These are phyloP conservation scores for Acanthamoeba healyi DNA, from an alignment of 208 protist genomes.

Conservation along the genomic window DNA sequence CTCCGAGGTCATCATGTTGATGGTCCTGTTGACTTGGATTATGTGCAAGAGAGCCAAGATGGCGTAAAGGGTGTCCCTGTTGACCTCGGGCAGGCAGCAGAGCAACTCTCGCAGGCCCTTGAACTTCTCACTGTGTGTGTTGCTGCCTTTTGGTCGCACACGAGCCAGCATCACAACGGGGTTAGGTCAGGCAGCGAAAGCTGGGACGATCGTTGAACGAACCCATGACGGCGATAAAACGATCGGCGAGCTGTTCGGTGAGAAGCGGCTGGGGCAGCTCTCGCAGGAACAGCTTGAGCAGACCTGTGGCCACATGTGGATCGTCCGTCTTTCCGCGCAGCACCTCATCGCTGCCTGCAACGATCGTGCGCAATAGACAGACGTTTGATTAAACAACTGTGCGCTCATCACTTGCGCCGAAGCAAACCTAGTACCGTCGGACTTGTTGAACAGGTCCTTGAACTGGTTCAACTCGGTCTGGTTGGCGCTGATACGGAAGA, in stretches of 20 bases:
- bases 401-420: no score
- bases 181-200: neutral
- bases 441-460: constrained; percentile 52
- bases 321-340: constrained; percentile 59
- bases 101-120: constrained; percentile 33
- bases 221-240: constrained; percentile 49
- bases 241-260: constrained; percentile 64
- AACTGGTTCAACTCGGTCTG: constrained; percentile 34
- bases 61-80: constrained; percentile 54
- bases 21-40: constrained; percentile 56
- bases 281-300: constrained; percentile 65
- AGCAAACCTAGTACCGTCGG: constrained; percentile 45
- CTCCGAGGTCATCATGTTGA: constrained; percentile 72
- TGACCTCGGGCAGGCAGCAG: constrained; percentile 66
- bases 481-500: constrained; percentile 32
- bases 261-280: constrained; percentile 65
- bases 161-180: neutral
- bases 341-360: constrained; percentile 17
- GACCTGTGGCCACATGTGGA: constrained; percentile 40
- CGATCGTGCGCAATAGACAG: neutral
- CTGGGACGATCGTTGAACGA: neutral
- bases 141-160: neutral
- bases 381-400: neutral
- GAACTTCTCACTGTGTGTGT: constrained; percentile 10
- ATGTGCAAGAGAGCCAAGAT: constrained; percentile 44